phyloP scores from a whole-genome alignment of 108 stramenopile species.

The Schizochytrium sp. region DNA sequence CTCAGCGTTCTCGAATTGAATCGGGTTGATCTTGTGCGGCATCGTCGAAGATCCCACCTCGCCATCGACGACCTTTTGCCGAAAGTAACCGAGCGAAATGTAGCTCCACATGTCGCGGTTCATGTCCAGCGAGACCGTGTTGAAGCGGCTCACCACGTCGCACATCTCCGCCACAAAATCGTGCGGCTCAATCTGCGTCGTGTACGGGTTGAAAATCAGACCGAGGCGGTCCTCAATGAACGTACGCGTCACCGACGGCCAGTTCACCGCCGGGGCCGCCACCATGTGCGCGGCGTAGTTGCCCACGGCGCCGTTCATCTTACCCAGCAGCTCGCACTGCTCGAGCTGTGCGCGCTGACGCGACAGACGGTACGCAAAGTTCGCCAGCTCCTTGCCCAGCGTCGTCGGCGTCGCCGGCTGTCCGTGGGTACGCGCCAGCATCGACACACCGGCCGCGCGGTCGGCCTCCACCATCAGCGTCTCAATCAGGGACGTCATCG shows the following conservation, averaged over 20 bases:
- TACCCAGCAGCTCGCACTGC: background rate
- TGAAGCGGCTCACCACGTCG: background rate
- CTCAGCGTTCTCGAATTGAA: slow-evolving; percentile 30
- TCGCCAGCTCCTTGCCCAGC: slow-evolving; percentile 30
- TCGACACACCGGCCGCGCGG: background rate
- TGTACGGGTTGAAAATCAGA: background rate
- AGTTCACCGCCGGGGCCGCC: slow-evolving; percentile 22
- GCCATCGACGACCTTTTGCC: slow-evolving; percentile 10
- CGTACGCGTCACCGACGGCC: background rate
- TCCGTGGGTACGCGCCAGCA: slow-evolving; percentile 32
- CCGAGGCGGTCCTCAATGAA: background rate
- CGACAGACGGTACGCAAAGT: slow-evolving; percentile 14
- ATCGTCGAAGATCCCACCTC: slow-evolving; percentile 26
- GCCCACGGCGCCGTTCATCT: slow-evolving; percentile 29
- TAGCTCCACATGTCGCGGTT: slow-evolving; percentile 28
- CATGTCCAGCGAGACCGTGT: slow-evolving; percentile 20
- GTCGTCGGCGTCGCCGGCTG: slow-evolving; percentile 30
- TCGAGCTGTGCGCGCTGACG: background rate
- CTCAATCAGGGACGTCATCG: background rate
- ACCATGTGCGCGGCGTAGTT: slow-evolving; percentile 19
- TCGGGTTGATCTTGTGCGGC: slow-evolving; percentile 36
- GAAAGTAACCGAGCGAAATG: slow-evolving; percentile 23
- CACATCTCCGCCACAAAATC: slow-evolving; percentile 21
- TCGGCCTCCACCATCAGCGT: background rate
- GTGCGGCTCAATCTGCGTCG: slow-evolving; percentile 34